Evolutionary conservation across 768 basidiomycete genomes (phyloP).

Genomic region (Pilatotrama ljubarskyi): DNA sequence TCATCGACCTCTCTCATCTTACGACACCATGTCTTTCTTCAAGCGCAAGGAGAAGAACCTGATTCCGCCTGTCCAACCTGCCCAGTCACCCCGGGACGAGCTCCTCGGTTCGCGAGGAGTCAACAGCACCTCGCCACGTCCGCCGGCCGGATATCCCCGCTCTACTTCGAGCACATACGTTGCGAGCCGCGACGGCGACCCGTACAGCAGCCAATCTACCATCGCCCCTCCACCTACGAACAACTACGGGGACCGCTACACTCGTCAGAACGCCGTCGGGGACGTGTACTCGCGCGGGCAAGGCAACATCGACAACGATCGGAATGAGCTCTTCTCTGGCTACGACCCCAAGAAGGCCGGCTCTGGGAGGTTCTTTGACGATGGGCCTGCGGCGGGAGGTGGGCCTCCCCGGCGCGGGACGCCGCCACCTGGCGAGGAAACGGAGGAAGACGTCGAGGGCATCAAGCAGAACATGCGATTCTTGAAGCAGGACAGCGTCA

Average conservation of each 20-base stretch:
- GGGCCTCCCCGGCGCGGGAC: slow-evolving; percentile 33
- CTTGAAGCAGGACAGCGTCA: slow-evolving; percentile 89
- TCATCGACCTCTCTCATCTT: not conserved
- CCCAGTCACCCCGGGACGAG: slow-evolving; percentile 30
- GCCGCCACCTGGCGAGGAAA: slow-evolving; percentile 65
- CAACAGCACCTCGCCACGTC: slow-evolving; percentile 40
- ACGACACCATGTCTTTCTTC: slow-evolving; percentile 60
- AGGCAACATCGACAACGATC: slow-evolving; percentile 61
- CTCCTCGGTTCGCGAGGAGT: slow-evolving; percentile 32
- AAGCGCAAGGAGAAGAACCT: slow-evolving; percentile 62
- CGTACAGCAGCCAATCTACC: slow-evolving; percentile 38
- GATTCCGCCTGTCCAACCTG: slow-evolving; percentile 66
- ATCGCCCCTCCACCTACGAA: slow-evolving; percentile 13
- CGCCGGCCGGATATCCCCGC: slow-evolving; percentile 39
- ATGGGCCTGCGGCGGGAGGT: slow-evolving; percentile 46
- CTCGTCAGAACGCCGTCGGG: slow-evolving; percentile 53
- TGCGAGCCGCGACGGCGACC: slow-evolving; percentile 69
- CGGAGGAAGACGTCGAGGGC: slow-evolving; percentile 88
- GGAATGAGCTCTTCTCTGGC: slow-evolving; percentile 74
- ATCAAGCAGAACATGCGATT: slow-evolving; percentile 92
- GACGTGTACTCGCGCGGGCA: slow-evolving; percentile 67
- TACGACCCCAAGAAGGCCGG: slow-evolving; percentile 61
- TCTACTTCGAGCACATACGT: slow-evolving; percentile 65
- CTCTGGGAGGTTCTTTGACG: slow-evolving; percentile 64
- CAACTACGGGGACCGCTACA: slow-evolving; percentile 44